A percentile compares a stretch with the other conserved stretches of the same genome.
phyloP scores from a whole-genome alignment of 805 yeast species.

The Candida pseudoglaebosa region DNA sequence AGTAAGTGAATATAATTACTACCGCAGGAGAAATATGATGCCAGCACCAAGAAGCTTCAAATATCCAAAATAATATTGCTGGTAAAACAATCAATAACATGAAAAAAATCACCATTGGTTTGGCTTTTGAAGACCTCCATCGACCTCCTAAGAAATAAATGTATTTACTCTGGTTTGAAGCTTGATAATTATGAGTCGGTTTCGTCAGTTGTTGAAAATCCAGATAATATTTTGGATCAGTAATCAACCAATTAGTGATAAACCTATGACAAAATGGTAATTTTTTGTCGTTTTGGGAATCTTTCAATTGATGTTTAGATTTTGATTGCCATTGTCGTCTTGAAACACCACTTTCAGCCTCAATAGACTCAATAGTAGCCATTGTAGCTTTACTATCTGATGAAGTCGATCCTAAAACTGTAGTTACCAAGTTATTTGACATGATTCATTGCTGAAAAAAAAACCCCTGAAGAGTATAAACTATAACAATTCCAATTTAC shows the following conservation, averaged over 20 bases:
- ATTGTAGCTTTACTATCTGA: too few relatives aligned
- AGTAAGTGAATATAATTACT: constrained; percentile 54
- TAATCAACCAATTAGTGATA: constrained; percentile 25
- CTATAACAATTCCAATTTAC: too few relatives aligned
- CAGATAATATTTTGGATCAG: constrained; percentile 19
- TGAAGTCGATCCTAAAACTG: too few relatives aligned
- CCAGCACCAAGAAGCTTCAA: constrained; percentile 54
- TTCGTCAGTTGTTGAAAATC: constrained; percentile 7
- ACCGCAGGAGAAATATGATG: constrained; percentile 49
- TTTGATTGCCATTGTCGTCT: neutral
- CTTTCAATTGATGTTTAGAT: neutral
- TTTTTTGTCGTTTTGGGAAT: neutral
- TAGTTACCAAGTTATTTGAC: too few relatives aligned
- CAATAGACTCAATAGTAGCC: too few relatives aligned
- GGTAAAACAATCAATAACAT: constrained; percentile 37
- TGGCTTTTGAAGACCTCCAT: constrained; percentile 39
- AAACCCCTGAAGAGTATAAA: too few relatives aligned
- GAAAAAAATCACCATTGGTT: constrained; percentile 33
- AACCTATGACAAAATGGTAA: constrained; percentile 11
- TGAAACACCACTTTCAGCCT: neutral
- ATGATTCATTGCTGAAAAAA: too few relatives aligned
- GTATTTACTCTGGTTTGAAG: constrained; percentile 35
- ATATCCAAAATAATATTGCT: constrained; percentile 48
- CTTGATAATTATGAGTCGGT: constrained; percentile 36
- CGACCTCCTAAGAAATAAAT: constrained; percentile 67